Evolutionary conservation across 495 filamentous ascomycete species (phyloP), one percentile per base, ranked within the genome.

Genomic region (Penicillium alfredii): DNA sequence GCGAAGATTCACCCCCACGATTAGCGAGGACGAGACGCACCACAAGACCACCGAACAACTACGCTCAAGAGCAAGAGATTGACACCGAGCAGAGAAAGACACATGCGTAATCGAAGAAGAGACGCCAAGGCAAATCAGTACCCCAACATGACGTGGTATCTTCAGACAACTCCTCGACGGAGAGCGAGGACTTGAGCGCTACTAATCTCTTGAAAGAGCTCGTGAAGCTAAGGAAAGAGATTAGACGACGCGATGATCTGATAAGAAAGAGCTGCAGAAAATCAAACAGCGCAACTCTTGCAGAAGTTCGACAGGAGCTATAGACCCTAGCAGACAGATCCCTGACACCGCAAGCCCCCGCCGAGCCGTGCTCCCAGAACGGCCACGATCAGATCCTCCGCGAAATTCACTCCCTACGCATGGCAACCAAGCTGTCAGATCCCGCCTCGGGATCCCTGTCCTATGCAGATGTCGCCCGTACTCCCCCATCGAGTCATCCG

Each of bases 201-300:
- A 4, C 20, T 7, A 20, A 22, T 14, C 26, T 51, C 2, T 2
- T 54, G 15, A 38, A 45, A 20, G 47, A 54, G 17, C 18, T 54
- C 12, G 15, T 23, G 16, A 50, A 51, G 35, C 51, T 55, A 11
- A 55, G 51, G 35, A 27, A 2, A 31, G 51, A 55, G 14, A 54
- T 51, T 36, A 54, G 42, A 32, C 32, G 3, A 5, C 40, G 45
- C n/a, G 51, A 54, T 22, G 32, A 54, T 12, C 42, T 12, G 40
- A 54, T n/a, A n/a, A 44, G 35, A 24, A 47, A 42, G 41, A 53
- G 2, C 38, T 53, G 2, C 41, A 43, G 15, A 53, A 38, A 27
- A 28, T 31, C 11, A 42, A 45, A 49, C 23, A 21, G 38, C 6
- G 42, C 34, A 17, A 38, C 44, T 33, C 38, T 51, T 8, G 30